Conservation (phyloP, 2,329 filamentous ascomycete species). For the Ophiostoma himal-ulmi region DNA sequence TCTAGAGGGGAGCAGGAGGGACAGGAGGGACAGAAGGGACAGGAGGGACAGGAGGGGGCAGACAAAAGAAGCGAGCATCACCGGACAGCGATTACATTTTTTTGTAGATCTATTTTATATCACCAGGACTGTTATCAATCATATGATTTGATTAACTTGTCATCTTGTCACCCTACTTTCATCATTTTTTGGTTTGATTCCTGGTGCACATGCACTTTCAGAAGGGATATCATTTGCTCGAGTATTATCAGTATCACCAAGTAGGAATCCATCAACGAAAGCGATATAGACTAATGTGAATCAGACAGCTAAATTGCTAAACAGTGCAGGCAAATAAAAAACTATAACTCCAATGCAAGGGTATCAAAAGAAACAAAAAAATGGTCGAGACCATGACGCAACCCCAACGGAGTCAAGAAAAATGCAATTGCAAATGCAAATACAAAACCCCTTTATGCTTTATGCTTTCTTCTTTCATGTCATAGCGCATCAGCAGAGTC, state of each 20-base stretch:
- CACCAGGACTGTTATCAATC: background rate
- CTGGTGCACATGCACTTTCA: no score
- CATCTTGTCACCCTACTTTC: no score
- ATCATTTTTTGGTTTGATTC: no score
- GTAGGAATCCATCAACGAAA: no score
- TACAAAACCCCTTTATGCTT: background rate
- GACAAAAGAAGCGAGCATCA: background rate
- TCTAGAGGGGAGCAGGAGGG: conserved; percentile 35
- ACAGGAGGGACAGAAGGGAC: conserved; percentile 21
- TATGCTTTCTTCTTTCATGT: background rate
- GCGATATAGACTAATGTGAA: no score
- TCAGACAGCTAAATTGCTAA: no score
- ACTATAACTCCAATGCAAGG: background rate
- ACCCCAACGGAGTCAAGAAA: background rate
- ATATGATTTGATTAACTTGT: background rate
- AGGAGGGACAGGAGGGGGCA: background rate
- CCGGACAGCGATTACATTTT: background rate
- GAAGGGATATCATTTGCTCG: no score
- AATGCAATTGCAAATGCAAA: background rate
- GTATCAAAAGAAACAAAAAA: background rate
- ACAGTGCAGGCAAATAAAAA: background rate
- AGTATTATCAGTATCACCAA: no score
- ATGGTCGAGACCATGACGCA: background rate
- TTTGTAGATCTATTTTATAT: background rate
- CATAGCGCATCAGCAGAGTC: background rate